phyloP scores from a whole-genome alignment of 352 stramenopile genomes.

The Thraustochytrium striatum region DNA sequence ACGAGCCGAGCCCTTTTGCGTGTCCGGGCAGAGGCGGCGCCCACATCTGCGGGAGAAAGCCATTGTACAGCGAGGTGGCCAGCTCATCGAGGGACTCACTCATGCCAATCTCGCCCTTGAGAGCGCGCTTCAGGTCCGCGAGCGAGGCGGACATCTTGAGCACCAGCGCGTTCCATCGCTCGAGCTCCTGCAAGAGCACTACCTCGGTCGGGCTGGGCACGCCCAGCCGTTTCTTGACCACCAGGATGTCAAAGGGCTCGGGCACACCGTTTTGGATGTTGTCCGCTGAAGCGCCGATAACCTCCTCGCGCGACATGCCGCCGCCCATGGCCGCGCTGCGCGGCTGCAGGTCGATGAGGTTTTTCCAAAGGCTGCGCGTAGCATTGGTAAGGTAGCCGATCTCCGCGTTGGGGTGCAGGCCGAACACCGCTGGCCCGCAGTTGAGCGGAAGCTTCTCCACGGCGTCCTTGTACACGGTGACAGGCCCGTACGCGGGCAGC shows the following conservation, averaged over 20 bases:
- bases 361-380: constrained; percentile 85
- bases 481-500: constrained; percentile 59
- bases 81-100: constrained; percentile 87
- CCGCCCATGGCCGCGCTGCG: constrained; percentile 69
- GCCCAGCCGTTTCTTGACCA: constrained; percentile 72
- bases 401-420: constrained; percentile 89
- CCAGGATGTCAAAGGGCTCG: constrained; percentile 71
- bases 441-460: constrained; percentile 85
- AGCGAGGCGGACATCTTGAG: constrained; percentile 73
- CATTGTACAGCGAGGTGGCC: constrained; percentile 83
- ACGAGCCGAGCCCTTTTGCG: constrained; percentile 87
- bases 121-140: constrained; percentile 79
- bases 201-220: constrained; percentile 80
- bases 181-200: constrained; percentile 87
- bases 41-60: constrained; percentile 85
- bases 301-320: constrained; percentile 81
- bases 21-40: constrained; percentile 79
- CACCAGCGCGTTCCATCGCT: constrained; percentile 86
- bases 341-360: constrained; percentile 85
- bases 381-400: constrained; percentile 92
- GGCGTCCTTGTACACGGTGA: constrained; percentile 71
- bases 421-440: constrained; percentile 88
- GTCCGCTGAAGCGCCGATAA: constrained; percentile 77
- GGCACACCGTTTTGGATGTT: constrained; percentile 83
- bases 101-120: constrained; percentile 92